Base-by-base conservation (phyloP, 1,284 basidiomycete species). In the Ceratobasidium papillatum region DNA sequence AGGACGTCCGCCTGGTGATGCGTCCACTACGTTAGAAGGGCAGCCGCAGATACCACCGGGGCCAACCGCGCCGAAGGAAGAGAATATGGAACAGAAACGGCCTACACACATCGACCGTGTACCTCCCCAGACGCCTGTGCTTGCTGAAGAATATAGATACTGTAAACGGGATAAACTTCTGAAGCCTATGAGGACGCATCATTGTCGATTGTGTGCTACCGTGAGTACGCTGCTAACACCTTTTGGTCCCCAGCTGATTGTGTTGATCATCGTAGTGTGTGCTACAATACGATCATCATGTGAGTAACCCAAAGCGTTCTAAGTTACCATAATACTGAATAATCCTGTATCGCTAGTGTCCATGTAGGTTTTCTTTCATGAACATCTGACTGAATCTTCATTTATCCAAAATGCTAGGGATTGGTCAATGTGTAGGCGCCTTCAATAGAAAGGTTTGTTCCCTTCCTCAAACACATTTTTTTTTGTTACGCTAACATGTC, bases 341-440 rank as follows among this genome's bases (percentile, higher is more conserved):
- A 11, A 3, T 8, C 32, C 8, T 22, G 19, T 54, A 2, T 7
- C 2, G 30, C 3, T 43, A 69, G 68, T 91, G 90, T 81, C 90
- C 90, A 69, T 90, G 89, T 89, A 80, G 75, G 87, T 82, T 17
- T 0, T 19, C 61, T 61, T 32, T n/a, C 25, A 5, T 22, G 2
- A 17, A 59, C 4, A 59, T 34, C 22, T 43, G 1, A 62, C 14
- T 17, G 3, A 7, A n/a, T 3, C 36, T 36, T 43, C 1, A 43
- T 17, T 30, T 30, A 3, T 25, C 25, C 17, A 22, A 7, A 25
- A 5, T 22, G 2, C 14, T 17, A 89, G 88, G 92, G 92, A 89
- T 94, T 64, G 92, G 92, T 34, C 91, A 93, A 78, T 94, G 93
- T 78, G 92, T 94, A 8, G 93, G 93, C 11, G 92, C 92, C 2